These are phyloP conservation scores for Drechslerella dactyloides DNA, from an alignment of 2,329 filamentous ascomycete species.

Conservation along the genomic window DNA sequence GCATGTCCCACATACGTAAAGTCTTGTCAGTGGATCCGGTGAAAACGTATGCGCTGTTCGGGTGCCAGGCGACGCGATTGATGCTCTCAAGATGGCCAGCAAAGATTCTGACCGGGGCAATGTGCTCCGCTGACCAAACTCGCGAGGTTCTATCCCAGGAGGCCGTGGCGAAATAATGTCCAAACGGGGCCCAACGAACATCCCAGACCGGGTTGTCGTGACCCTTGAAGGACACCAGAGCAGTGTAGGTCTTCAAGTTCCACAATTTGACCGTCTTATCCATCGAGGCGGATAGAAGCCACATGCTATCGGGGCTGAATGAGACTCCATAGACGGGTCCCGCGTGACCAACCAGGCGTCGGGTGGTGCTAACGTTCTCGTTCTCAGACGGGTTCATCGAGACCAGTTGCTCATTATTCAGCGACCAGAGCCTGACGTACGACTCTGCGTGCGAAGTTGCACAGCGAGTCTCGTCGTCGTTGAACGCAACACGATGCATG, in stretches of 20 bases:
- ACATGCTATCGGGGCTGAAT: conserved; percentile 77
- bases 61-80: conserved; percentile 91
- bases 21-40: conserved; percentile 92
- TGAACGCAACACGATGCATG: conserved; percentile 87
- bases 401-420: conserved; percentile 81
- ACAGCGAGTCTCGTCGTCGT: conserved; percentile 83
- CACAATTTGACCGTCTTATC: conserved; percentile 90
- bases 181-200: conserved; percentile 86
- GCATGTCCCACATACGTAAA: conserved; percentile 96
- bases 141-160: conserved; percentile 89
- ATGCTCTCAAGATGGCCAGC: conserved; percentile 92
- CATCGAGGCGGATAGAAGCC: conserved; percentile 83
- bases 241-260: conserved; percentile 91
- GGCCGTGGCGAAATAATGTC: conserved; percentile 89
- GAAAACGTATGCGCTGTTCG: conserved; percentile 91
- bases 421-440: conserved; percentile 91
- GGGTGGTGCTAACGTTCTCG: conserved; percentile 71
- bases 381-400: conserved; percentile 69
- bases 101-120: conserved; percentile 83
- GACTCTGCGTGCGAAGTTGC: conserved; percentile 91
- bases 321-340: conserved; percentile 87
- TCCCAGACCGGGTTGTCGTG: conserved; percentile 90
- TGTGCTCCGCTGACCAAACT: conserved; percentile 90
- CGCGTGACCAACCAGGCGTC: conserved; percentile 81
- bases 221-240: conserved; percentile 89